Base-by-base conservation (phyloP, 2,329 filamentous ascomycete species). In the Stromatinia cepivora region DNA sequence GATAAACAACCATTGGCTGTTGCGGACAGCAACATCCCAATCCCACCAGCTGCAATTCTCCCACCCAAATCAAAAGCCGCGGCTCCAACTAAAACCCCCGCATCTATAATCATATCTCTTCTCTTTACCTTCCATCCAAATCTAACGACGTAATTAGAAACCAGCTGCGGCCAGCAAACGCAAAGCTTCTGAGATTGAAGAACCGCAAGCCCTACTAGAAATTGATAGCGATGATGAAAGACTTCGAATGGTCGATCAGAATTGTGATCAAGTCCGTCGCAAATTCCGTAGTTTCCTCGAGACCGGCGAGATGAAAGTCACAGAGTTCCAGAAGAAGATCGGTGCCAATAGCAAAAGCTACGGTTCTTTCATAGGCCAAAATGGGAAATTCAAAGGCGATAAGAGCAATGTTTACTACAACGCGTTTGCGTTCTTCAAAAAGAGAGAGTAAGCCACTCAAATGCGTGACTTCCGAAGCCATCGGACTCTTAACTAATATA, bases 351-450 rank as follows among this genome's bases (percentile, higher is more conserved):
- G 72, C n/a, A 77, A 73, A 31, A 76, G 78, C 10, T 82, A 82
- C 71, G 72, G 72, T n/a, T 72, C 71, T 7, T 88, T 87, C 76
- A 83, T 87, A 81, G 78, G 79, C n/a, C 81, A 82, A 74, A 81
- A 77, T 34, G 83, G 83, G 7, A 75, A 78, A 6, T 76, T 79
- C 70, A 77, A 80, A 11, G 81, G 82, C 45, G 70, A 73, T 17
- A 70, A 71, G 13, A 79, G 75, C 70, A 78, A 79, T 67, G 78
- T 78, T 1, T 82, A 80, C 72, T 39, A 48, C 6, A 77, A 77
- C 10, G 81, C 82, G 22, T 79, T 77, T 70, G 46, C 53, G 20
- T 84, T 82, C 76, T 88, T 88, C 79, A 83, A 83, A 75, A 81
- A 81, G 73, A 80, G 84, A 46, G 83, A 87, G 66, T 64, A 46